Percentiles rank a stretch among this genome's conserved stretches.
Evolutionary conservation across 805 yeast genomes (phyloP).

Genomic region (Kregervanrija fluxuum): DNA sequence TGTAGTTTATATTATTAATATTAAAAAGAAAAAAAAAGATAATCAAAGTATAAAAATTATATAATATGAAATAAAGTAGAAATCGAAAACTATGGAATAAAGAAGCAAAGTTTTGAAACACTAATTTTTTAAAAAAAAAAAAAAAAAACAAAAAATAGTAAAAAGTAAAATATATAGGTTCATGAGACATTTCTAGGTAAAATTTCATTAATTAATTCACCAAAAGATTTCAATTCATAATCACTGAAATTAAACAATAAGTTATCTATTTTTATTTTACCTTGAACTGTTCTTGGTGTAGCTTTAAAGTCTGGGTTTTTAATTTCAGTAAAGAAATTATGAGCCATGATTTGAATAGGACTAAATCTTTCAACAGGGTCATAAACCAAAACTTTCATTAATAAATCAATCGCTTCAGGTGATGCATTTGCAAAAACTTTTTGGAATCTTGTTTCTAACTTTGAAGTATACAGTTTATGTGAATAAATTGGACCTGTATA

Average conservation of each 20-base stretch:
- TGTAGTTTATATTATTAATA: neutral
- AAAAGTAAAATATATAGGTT: neutral
- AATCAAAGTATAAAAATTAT: neutral
- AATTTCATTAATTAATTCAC: slow-evolving; percentile 18
- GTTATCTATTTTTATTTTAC: slow-evolving; percentile 32
- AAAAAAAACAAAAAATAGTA: slow-evolving; percentile 2
- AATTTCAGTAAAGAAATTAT: slow-evolving; percentile 83
- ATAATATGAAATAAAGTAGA: neutral
- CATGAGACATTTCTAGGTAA: slow-evolving; percentile 15
- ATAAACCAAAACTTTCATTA: slow-evolving; percentile 76
- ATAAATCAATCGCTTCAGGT: slow-evolving; percentile 76
- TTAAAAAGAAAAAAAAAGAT: slow-evolving; percentile 2
- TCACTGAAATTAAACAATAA: slow-evolving; percentile 62
- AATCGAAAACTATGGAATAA: neutral
- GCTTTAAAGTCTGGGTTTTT: slow-evolving; percentile 44
- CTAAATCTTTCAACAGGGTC: slow-evolving; percentile 80
- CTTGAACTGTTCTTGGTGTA: slow-evolving; percentile 25
- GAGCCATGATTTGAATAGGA: slow-evolving; percentile 78
- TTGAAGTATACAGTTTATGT: slow-evolving; percentile 37
- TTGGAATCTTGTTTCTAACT: slow-evolving; percentile 33
- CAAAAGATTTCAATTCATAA: slow-evolving; percentile 40
- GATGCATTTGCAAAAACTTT: slow-evolving; percentile 73
- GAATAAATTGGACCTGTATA: slow-evolving; percentile 71
- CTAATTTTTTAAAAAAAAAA: too few relatives aligned
- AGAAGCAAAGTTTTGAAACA: too few relatives aligned